phyloP scores from a whole-genome alignment of 306 rosid species.

The Lupinus albus region DNA sequence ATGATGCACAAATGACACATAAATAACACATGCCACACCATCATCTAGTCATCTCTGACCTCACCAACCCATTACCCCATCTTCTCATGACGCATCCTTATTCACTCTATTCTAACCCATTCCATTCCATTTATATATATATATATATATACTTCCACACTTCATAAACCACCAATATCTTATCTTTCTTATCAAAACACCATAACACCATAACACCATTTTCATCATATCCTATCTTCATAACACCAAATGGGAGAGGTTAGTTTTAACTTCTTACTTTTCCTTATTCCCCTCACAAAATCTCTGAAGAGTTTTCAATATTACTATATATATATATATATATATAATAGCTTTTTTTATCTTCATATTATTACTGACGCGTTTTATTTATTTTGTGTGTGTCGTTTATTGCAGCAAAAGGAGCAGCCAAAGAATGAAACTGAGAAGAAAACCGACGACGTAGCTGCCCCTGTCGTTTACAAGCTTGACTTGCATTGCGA shows the following conservation, averaged over 20 bases:
- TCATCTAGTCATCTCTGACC: slow-evolving; percentile 10
- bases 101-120: slow-evolving; percentile 16
- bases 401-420: slow-evolving; percentile 56
- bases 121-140: slow-evolving; percentile 31
- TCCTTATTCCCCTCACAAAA: neutral
- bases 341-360: neutral
- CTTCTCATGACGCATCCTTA: slow-evolving; percentile 27
- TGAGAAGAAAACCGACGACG: slow-evolving; percentile 63
- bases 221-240: neutral
- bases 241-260: slow-evolving; percentile 67
- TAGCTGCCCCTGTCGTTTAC: slow-evolving; percentile 53
- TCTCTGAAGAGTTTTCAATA: slow-evolving; percentile 3
- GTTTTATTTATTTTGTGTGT: neutral
- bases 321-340: too few relatives aligned
- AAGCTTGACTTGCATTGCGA: slow-evolving; percentile 85
- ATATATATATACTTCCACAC: slow-evolving; percentile 38
- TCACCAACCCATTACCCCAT: slow-evolving; percentile 41
- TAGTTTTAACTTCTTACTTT: slow-evolving; percentile 24
- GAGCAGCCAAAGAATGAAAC: slow-evolving; percentile 54
- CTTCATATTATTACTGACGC: slow-evolving; percentile 4
- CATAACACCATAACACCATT: neutral
- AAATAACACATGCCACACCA: slow-evolving; percentile 22
- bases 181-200: slow-evolving; percentile 24
- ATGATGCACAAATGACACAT: slow-evolving; percentile 26
- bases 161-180: slow-evolving; percentile 40